Percentiles rank a stretch among this genome's conserved stretches.
These are phyloP conservation scores for Suhomyces xylopsoci DNA, from an alignment of 805 yeast species.

Conservation along the genomic window DNA sequence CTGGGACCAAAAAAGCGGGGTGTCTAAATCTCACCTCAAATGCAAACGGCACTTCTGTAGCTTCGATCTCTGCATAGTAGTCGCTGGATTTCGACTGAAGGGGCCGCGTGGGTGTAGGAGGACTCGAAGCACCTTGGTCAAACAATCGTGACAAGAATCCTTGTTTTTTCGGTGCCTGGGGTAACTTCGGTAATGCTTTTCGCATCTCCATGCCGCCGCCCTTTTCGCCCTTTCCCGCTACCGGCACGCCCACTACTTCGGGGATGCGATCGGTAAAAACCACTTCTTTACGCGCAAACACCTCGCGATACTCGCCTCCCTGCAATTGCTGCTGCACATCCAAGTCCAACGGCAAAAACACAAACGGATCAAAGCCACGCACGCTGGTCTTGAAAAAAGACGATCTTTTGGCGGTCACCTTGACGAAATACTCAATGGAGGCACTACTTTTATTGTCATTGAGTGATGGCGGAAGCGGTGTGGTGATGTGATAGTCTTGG, in stretches of 20 bases:
- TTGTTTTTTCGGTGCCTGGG: slow-evolving; percentile 14
- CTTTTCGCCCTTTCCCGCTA: not conserved
- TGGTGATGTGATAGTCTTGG: slow-evolving; percentile 22
- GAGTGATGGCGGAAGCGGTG: slow-evolving; percentile 36
- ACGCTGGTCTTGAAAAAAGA: slow-evolving; percentile 47
- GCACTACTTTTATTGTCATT: slow-evolving; percentile 34
- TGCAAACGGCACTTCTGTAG: slow-evolving; percentile 36
- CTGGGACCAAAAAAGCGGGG: slow-evolving; percentile 48
- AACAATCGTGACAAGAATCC: slow-evolving; percentile 31
- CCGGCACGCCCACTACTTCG: slow-evolving; percentile 37
- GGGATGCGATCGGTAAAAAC: slow-evolving; percentile 40
- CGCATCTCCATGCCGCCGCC: slow-evolving; percentile 12
- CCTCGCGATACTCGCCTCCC: slow-evolving; percentile 31
- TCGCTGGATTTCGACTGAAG: not conserved
- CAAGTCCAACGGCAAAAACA: slow-evolving; percentile 49
- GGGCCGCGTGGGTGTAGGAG: not conserved
- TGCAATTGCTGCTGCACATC: slow-evolving; percentile 22
- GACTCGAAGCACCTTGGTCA: slow-evolving; percentile 5
- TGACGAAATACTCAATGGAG: slow-evolving; percentile 50
- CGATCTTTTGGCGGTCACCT: slow-evolving; percentile 57
- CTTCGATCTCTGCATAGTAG: slow-evolving; percentile 21
- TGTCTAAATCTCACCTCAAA: slow-evolving; percentile 49
- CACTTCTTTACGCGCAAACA: slow-evolving; percentile 45
- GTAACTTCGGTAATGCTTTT: slow-evolving; percentile 18
- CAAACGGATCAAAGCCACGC: slow-evolving; percentile 48